Base-by-base conservation (phyloP, 768 basidiomycete species). In the Naganishia antarctica region DNA sequence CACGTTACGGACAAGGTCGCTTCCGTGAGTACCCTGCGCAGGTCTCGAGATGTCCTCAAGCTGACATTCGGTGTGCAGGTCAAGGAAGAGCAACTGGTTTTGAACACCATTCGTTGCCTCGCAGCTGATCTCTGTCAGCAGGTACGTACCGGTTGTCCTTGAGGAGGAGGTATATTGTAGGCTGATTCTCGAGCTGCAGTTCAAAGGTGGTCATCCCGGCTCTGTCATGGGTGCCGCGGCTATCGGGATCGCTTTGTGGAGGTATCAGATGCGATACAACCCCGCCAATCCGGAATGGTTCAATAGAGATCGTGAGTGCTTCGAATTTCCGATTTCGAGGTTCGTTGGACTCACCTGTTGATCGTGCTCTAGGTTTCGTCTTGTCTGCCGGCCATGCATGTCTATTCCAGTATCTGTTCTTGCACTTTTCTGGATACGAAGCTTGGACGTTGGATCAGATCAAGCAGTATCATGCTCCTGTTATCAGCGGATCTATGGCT, bases 141-240 rank as follows among this genome's bases (percentile, higher is more conserved):
- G n/a, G n/a, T n/a, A n/a, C n/a, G n/a, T n/a, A n/a, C n/a, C n/a
- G n/a, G n/a, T n/a, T n/a, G n/a, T n/a, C n/a, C n/a, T n/a, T n/a
- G n/a, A n/a, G n/a, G n/a, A n/a, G n/a, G n/a, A n/a, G n/a, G n/a
- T n/a, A n/a, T n/a, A n/a, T n/a, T n/a, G n/a, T n/a, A n/a, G n/a
- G n/a, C n/a, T n/a, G n/a, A n/a, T n/a, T n/a, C n/a, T n/a, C n/a
- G n/a, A n/a, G n/a, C n/a, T n/a, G n/a, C n/a, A 71, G 61, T 78
- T 69, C 71, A 73, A 74, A 60, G 77, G 77, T 25, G 77, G 77
- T 9, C 77, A 78, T 46, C 74, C 75, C 12, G 77, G 77, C 15
- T 76, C 77, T 1, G 74, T 74, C 61, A 78, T 78, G 77, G 77
- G 77, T n/a, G 77, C 74, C 4, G 75, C 77, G 0, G 72, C 74